Evolutionary conservation across 1,284 basidiomycete species (phyloP).

Genomic region (Caloboletus firmus): DNA sequence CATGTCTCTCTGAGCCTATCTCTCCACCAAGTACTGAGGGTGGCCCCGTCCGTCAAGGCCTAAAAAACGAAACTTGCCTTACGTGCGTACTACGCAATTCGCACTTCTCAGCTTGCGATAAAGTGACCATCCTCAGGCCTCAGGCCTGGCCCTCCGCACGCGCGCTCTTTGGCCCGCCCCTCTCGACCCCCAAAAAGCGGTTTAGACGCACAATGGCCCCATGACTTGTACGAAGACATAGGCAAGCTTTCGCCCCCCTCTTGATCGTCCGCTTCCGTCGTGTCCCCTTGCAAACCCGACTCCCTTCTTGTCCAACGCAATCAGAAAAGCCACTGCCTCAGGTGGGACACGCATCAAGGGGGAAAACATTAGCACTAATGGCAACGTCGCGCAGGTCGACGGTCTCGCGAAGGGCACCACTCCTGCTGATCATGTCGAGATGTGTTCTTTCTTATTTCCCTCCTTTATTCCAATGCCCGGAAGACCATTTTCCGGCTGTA

Average conservation of each 20-base stretch:
- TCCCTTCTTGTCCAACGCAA: conserved; percentile 51
- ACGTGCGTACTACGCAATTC: conserved; percentile 55
- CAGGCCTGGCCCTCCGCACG: not conserved
- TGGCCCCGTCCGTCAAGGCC: conserved; percentile 59
- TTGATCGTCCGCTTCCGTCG: conserved; percentile 45
- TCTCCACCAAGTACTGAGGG: conserved; percentile 50
- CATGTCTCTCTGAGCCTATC: conserved; percentile 64
- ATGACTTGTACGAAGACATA: conserved; percentile 67
- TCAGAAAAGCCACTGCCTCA: conserved; percentile 48
- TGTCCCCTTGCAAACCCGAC: conserved; percentile 44
- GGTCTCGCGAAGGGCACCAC: conserved; percentile 78
- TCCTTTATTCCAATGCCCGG: not conserved
- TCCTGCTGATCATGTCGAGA: conserved; percentile 78
- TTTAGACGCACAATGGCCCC: conserved; percentile 65
- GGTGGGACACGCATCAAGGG: conserved; percentile 69
- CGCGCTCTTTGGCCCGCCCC: conserved; percentile 27
- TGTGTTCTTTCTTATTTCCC: conserved; percentile 35
- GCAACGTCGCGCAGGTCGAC: conserved; percentile 75
- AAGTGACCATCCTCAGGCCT: conserved; percentile 7
- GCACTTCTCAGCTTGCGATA: conserved; percentile 21
- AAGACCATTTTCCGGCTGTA: conserved; percentile 83
- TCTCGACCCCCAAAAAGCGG: conserved; percentile 61
- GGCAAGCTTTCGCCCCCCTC: conserved; percentile 59
- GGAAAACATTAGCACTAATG: conserved; percentile 50
- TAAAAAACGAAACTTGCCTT: conserved; percentile 56